Conservation (phyloP, 768 basidiomycete species). For the Leccinum incarnatum region DNA sequence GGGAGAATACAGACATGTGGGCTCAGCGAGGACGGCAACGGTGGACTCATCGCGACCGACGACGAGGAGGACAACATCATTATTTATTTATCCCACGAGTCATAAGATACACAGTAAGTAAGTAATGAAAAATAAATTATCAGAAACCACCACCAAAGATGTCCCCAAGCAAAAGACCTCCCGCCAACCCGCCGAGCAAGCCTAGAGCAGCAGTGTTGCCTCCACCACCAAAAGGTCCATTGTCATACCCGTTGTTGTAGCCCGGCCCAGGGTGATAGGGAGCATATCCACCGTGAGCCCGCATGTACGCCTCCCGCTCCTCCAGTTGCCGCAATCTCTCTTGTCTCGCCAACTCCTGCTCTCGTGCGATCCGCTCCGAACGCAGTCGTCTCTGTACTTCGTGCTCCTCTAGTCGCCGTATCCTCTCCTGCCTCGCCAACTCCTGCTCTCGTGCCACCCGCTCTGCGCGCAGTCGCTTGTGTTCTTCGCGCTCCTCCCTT, state of each 20-base stretch:
- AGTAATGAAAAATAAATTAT: slow-evolving; percentile 7
- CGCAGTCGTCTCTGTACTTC: slow-evolving; percentile 32
- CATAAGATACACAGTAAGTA: not conserved
- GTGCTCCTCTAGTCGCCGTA: slow-evolving; percentile 26
- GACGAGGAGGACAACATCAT: not conserved
- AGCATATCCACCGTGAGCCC: slow-evolving; percentile 32
- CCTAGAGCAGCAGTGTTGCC: slow-evolving; percentile 11
- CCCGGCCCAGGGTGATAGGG: slow-evolving; percentile 25
- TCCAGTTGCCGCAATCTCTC: slow-evolving; percentile 20
- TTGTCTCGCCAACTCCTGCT: slow-evolving; percentile 18
- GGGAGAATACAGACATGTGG: slow-evolving; percentile 77
- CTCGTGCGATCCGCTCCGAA: slow-evolving; percentile 30
- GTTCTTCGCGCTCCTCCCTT: slow-evolving; percentile 58
- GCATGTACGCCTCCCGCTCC: slow-evolving; percentile 36
- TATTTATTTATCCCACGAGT: slow-evolving; percentile 6
- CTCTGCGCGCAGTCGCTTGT: slow-evolving; percentile 33
- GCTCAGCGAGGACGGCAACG: slow-evolving; percentile 70
- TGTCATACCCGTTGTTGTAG: not conserved
- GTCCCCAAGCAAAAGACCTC: slow-evolving; percentile 50
- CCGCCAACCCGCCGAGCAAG: slow-evolving; percentile 45
- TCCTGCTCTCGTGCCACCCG: slow-evolving; percentile 27
- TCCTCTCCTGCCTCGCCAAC: slow-evolving; percentile 13
- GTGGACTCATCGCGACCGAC: slow-evolving; percentile 41
- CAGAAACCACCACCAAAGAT: slow-evolving; percentile 40
- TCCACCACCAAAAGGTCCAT: not conserved